Base-by-base conservation (phyloP, 805 yeast species). In the Kazachstania africana region DNA sequence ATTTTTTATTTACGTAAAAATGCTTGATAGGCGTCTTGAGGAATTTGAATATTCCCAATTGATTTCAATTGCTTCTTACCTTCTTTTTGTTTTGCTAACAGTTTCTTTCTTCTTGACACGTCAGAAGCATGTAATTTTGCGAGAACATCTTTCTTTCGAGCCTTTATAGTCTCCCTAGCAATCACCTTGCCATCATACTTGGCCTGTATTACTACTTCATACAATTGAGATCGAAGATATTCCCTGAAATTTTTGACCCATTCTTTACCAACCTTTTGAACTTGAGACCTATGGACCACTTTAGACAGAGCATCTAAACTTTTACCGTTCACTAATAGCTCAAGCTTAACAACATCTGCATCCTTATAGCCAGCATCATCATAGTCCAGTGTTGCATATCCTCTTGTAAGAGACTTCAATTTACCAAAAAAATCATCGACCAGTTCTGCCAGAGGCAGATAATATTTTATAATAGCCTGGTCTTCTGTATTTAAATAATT, bases 341-440 rank as follows among this genome's bases (percentile, higher is more conserved):
- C 96, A 60, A 88, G 60, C 49, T 88, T 91, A 21, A 82, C 85
- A 15, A 88, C 72, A 48, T 82, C 85, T 1, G 93, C 73, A 21
- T 72, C 68, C 41, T 63, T 67, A 57, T 85, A 88, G 0, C 97
- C 98, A 4, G 79, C 75, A 49, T 88, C 97, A 45, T 91, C 96
- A 48, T 88, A 88, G 57, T 88, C 97, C 32, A 88, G 63, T 1
- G 95, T 82, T 0, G 95, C 97, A 57, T 82, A 88, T 1, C 98
- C 98, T 48, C 75, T 73, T 0, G 97, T 83, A 1, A 75, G 68
- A 2, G 95, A 87, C 53, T 88, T 88, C 36, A 88, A 64, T 51
- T 81, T 83, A 2, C 97, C 97, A 55, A 91, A 87, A 53, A 88
- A 88, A 57, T 91, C 95, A 49, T 88, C 96, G 5, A 91, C 95